Evolutionary conservation across 1,139 yeast genomes (phyloP).

Genomic region (Yamadazyma sp.): DNA sequence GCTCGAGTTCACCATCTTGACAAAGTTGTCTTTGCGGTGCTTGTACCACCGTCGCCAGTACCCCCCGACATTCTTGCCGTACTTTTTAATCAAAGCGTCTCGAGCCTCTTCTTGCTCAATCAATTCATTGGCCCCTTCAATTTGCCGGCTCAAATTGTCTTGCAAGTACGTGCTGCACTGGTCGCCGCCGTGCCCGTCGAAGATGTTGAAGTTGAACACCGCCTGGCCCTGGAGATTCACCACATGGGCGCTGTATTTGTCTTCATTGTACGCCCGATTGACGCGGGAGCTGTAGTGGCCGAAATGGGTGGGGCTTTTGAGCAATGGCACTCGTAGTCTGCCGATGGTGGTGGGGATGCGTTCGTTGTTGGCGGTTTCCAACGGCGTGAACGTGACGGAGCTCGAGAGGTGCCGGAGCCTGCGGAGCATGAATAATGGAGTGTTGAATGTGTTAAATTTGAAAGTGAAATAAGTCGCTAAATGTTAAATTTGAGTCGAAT

Average conservation of each 20-base stretch:
- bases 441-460: too few species aligned
- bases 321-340: conserved; percentile 49
- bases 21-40: conserved; percentile 46
- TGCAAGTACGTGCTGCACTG: conserved; percentile 66
- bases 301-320: conserved; percentile 70
- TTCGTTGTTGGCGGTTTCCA: conserved; percentile 5
- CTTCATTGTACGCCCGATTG: conserved; percentile 79
- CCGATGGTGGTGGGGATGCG: conserved; percentile 18
- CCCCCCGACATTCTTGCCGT: conserved; percentile 67
- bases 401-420: conserved; percentile 16
- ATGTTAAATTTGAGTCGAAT: too few species aligned
- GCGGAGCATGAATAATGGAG: too few species aligned
- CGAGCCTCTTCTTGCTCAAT: conserved; percentile 26
- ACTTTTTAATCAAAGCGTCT: conserved; percentile 45
- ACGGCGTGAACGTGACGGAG: conserved; percentile 16
- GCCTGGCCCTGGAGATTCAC: conserved; percentile 32
- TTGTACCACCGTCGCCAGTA: conserved; percentile 83
- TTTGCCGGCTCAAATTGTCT: conserved; percentile 50
- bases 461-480: too few species aligned
- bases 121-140: conserved; percentile 44
- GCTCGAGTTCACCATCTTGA: conserved; percentile 37
- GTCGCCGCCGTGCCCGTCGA: conserved; percentile 94
- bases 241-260: conserved; percentile 65
- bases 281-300: conserved; percentile 83
- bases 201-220: conserved; percentile 66